Conservation (phyloP, 129 eudicot genomes). For the Scalesia atractyloides region DNA sequence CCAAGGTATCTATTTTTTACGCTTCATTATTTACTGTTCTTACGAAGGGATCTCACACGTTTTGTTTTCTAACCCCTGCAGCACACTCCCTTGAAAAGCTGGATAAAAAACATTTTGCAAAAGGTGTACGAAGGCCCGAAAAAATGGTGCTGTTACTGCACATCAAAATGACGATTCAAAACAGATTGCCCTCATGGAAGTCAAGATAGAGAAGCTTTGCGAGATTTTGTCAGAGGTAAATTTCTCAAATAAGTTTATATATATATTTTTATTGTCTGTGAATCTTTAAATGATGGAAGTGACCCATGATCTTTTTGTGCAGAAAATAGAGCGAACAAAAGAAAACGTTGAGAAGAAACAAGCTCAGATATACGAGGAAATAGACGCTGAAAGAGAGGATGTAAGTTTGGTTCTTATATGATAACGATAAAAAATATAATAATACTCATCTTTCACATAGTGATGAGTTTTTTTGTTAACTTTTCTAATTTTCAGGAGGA, state of each 20-base stretch:
- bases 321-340: conserved; percentile 84
- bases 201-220: conserved; percentile 77
- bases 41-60: background rate
- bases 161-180: conserved; percentile 57
- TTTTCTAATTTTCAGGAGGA: conserved; percentile 60
- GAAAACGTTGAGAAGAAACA: conserved; percentile 89
- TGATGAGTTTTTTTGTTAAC: background rate
- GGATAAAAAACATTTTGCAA: conserved; percentile 83
- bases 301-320: conserved; percentile 24
- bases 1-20: conserved; percentile 54
- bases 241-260: background rate
- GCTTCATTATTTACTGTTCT: no score
- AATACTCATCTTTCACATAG: background rate
- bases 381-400: conserved; percentile 90
- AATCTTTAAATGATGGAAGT: background rate
- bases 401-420: conserved; percentile 35
- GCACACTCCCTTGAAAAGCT: conserved; percentile 91
- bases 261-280: background rate
- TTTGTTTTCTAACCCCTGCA: conserved; percentile 29
- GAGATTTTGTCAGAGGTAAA: conserved; percentile 76
- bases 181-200: conserved; percentile 80
- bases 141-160: conserved; percentile 55
- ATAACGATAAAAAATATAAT: background rate
- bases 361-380: conserved; percentile 85
- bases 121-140: conserved; percentile 52